Conservation (phyloP, 306 rosid genomes). For the Quercus ilex region DNA sequence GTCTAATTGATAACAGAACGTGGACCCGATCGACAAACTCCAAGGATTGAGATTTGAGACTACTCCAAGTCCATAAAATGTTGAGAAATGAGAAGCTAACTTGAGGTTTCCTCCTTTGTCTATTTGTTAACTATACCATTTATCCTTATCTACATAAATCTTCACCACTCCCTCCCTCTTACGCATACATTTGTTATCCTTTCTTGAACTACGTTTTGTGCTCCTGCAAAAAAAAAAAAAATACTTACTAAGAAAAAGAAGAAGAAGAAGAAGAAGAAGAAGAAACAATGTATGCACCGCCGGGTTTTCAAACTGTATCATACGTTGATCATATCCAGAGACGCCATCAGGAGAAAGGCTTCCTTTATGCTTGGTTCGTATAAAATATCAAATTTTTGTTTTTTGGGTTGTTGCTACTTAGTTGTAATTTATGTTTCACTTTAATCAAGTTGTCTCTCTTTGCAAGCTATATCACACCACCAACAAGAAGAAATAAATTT, state of each 20-base stretch:
- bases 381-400: background rate
- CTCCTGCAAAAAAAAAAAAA: background rate
- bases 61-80: too few relatives aligned
- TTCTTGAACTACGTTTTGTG: too few relatives aligned
- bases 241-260: background rate
- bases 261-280: background rate
- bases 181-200: too few relatives aligned
- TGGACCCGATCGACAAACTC: too few relatives aligned
- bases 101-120: background rate
- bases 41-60: too few relatives aligned
- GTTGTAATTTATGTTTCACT: too few relatives aligned
- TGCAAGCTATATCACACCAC: too few relatives aligned
- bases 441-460: too few relatives aligned
- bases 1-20: too few relatives aligned
- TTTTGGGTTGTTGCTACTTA: background rate
- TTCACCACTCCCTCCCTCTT: too few relatives aligned
- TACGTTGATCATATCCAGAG: conserved; percentile 27
- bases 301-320: conserved; percentile 12
- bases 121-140: background rate
- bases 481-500: too few relatives aligned
- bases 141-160: too few relatives aligned
- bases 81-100: background rate
- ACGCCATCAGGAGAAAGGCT: conserved; percentile 36
- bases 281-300: conserved; percentile 16
- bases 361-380: conserved; percentile 37